Percentiles rank a stretch among this genome's conserved stretches.
Evolutionary conservation across 2,329 filamentous ascomycete species (phyloP).

Genomic region (Alternaria arborescens): DNA sequence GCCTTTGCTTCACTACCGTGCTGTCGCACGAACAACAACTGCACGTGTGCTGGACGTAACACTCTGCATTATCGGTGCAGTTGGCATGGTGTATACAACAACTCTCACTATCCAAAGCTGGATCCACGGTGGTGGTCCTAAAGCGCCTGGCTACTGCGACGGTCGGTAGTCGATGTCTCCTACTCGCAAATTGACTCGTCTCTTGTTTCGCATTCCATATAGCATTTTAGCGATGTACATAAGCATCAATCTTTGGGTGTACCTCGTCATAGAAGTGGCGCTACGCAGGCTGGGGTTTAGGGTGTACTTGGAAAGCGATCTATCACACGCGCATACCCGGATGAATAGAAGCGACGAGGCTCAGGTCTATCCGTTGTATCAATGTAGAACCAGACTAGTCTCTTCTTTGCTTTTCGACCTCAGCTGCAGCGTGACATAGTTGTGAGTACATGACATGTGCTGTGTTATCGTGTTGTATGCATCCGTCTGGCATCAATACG

Average conservation of each 20-base stretch:
- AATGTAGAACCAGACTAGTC: not conserved
- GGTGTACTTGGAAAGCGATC: not conserved
- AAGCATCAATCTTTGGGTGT: not conserved
- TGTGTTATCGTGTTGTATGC: not conserved
- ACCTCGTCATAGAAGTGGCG: not conserved
- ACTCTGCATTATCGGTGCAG: slow-evolving; percentile 81
- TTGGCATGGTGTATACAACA: slow-evolving; percentile 94
- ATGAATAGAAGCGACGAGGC: slow-evolving; percentile 6
- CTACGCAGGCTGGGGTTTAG: not conserved
- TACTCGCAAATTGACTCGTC: not conserved
- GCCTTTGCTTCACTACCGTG: slow-evolving; percentile 89
- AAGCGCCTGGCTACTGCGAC: slow-evolving; percentile 71
- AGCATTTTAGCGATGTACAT: slow-evolving; percentile 22
- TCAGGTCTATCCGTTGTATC: not conserved
- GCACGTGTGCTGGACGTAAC: slow-evolving; percentile 76
- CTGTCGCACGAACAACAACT: slow-evolving; percentile 73
- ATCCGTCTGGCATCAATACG: not conserved
- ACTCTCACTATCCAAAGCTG: slow-evolving; percentile 86
- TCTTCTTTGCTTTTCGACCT: slow-evolving; percentile 7
- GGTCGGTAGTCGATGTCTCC: slow-evolving; percentile 21
- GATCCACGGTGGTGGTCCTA: slow-evolving; percentile 67
- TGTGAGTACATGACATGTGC: slow-evolving; percentile 1
- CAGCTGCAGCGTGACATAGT: slow-evolving; percentile 1
- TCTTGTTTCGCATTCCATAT: slow-evolving; percentile 4
- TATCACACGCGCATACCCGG: not conserved